Conservation (phyloP, 2,329 filamentous ascomycete genomes). For the Akanthomyces lecanii region DNA sequence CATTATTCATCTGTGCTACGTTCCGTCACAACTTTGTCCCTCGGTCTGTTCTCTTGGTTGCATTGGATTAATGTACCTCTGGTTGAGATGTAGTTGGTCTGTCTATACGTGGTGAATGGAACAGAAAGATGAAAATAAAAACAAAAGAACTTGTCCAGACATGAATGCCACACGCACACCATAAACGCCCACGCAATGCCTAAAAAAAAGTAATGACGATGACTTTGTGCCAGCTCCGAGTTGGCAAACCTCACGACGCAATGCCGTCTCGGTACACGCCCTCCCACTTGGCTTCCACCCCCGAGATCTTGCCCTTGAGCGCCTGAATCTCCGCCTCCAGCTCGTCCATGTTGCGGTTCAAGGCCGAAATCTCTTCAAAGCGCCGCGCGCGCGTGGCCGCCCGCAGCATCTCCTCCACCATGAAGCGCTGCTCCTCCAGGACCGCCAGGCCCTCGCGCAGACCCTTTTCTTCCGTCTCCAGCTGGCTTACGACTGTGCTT, state of each 20-base stretch:
- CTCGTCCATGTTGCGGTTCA: constrained; percentile 78
- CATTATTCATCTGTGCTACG: neutral
- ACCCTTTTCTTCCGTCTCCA: constrained; percentile 81
- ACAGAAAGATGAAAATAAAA: neutral
- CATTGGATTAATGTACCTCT: neutral
- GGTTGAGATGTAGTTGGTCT: neutral
- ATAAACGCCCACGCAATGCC: constrained; percentile 19
- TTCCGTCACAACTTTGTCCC: no score
- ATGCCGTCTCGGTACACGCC: constrained; percentile 42
- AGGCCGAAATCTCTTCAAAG: constrained; percentile 80
- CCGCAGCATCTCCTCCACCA: constrained; percentile 81
- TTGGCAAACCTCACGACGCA: constrained; percentile 14
- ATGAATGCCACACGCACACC: neutral
- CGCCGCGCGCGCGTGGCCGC: constrained; percentile 70
- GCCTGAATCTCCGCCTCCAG: constrained; percentile 71
- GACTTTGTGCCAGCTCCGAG: neutral
- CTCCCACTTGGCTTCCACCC: constrained; percentile 59
- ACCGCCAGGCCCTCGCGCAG: constrained; percentile 76
- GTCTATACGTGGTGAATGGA: constrained; percentile 1
- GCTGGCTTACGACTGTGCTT: constrained; percentile 50
- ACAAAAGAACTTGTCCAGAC: neutral
- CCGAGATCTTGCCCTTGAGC: constrained; percentile 59
- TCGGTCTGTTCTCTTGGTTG: neutral
- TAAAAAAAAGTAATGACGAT: neutral
- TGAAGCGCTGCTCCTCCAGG: constrained; percentile 85